Base-by-base conservation (phyloP, 2,329 filamentous ascomycete genomes). In the Orbilia quercus region DNA sequence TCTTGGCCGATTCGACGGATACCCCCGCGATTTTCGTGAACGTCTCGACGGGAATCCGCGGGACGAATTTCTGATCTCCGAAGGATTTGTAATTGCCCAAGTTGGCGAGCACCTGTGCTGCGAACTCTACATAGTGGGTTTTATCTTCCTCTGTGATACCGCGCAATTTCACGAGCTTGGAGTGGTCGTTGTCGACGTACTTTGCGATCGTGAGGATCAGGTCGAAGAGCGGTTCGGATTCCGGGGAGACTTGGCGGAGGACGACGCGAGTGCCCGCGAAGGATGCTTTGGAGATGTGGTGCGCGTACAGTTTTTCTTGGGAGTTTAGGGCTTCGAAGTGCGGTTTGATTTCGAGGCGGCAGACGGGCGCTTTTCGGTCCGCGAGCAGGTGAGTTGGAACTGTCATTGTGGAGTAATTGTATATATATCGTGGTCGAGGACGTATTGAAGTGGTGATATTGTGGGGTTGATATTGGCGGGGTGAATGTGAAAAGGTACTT, bases 361-460 rank as follows among this genome's bases (percentile, higher is more conserved):
- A 94, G 65, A 97, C 88, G 53, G 89, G 90, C 0, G 95, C 95
- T 48, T 95, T 95, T 75, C 90, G 89, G 81, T 99, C 95, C 50
- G 95, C 93, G 74, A 96, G 86, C 81, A 96, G 63, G 20, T 74
- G 70, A 2, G 53, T 45, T 25, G 70, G 70, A 42, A 74, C 25
- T 14, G 53, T 12, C 63, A 67, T 69, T 23, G 42, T 74, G 23
- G 54, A 51, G 22, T 51, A 40, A 9, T 22, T 40, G n/a, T 38
- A 58, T n/a, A n/a, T n/a, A 42, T 44, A 42, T 14, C 25, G 22
- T 44, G 11, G 2, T 45, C 2, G 45, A 36, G 5, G 16, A 18
- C n/a, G 31, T 40, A 42, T n/a, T 12, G 38, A 23, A 51, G 28
- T 5, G 47, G 34, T 60, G 38, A 28, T 20, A 40, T 34, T 42